A percentile compares a stretch with the other conserved stretches of the same genome.
Evolutionary conservation across 2,329 filamentous ascomycete species (phyloP).

Genomic region (Phaeosphaeriaceae sp.): DNA sequence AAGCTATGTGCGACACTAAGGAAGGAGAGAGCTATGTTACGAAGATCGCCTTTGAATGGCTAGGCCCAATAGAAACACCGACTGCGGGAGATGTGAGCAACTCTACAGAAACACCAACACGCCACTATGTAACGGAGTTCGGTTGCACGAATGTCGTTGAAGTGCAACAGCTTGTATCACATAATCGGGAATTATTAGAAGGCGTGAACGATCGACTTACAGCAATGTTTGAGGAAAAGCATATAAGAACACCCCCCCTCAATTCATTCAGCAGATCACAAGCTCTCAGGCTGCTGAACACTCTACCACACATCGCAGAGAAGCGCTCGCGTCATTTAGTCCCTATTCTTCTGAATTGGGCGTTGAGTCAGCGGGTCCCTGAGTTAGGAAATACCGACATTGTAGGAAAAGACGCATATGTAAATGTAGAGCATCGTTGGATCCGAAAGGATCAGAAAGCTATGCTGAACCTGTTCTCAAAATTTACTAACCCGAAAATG

Average conservation of each 20-base stretch:
- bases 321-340: conserved; percentile 84
- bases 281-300: conserved; percentile 78
- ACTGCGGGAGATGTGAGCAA: conserved; percentile 10
- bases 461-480: conserved; percentile 79
- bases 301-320: conserved; percentile 78
- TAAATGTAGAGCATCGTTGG: conserved; percentile 58
- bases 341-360: conserved; percentile 85
- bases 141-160: conserved; percentile 77
- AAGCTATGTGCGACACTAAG: conserved; percentile 73
- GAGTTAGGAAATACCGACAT: conserved; percentile 3
- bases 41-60: conserved; percentile 78
- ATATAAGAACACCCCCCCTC: conserved; percentile 60
- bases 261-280: conserved; percentile 71
- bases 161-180: conserved; percentile 49
- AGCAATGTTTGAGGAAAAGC: conserved; percentile 68
- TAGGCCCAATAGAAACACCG: conserved; percentile 48
- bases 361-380: conserved; percentile 40
- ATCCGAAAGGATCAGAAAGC: conserved; percentile 81
- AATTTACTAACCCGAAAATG: conserved; percentile 85
- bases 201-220: conserved; percentile 61
- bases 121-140: conserved; percentile 70
- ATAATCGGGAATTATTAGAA: conserved; percentile 21
- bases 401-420: conserved; percentile 9
- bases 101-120: conserved; percentile 11
- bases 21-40: conserved; percentile 75